These are phyloP conservation scores for Chlamydomonas sp. DNA, from an alignment of 139 green algal genomes.

Conservation along the genomic window DNA sequence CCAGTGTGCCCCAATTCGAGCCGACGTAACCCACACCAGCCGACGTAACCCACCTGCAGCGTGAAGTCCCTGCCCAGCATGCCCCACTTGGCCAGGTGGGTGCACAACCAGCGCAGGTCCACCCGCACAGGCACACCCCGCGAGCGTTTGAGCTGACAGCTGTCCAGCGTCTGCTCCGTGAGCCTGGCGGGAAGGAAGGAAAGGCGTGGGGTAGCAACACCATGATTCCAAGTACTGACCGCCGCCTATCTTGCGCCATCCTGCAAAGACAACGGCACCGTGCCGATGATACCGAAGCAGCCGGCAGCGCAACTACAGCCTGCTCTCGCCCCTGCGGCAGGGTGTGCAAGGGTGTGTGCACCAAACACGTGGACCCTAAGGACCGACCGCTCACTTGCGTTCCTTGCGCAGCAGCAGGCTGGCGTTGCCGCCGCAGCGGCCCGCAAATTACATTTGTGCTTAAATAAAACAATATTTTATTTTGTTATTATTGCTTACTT, in stretches of 20 bases:
- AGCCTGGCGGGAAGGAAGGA: conserved; percentile 48
- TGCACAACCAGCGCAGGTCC: conserved; percentile 71
- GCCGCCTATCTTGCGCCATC: too few species aligned
- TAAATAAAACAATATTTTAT: too few species aligned
- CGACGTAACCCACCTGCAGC: conserved; percentile 38
- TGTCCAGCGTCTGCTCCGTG: conserved; percentile 78
- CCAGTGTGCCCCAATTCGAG: background rate
- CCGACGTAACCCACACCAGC: background rate
- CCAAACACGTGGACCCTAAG: too few species aligned
- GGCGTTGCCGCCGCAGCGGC: conserved; percentile 24
- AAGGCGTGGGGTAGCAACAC: background rate
- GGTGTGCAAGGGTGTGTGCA: background rate
- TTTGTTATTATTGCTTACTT: conserved; percentile 36
- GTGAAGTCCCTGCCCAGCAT: conserved; percentile 77
- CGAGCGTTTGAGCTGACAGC: conserved; percentile 78
- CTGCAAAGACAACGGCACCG: too few species aligned
- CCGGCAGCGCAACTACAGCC: background rate
- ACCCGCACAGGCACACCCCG: conserved; percentile 58
- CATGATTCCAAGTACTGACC: too few species aligned
- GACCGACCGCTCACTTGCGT: conserved; percentile 47
- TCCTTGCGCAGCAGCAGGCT: conserved; percentile 74
- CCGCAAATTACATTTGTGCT: background rate
- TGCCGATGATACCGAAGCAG: too few species aligned
- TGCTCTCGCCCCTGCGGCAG: background rate
- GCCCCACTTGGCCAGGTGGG: conserved; percentile 75